Percentiles rank a stretch among this genome's conserved stretches.
These are phyloP conservation scores for Lineolata rhizophorae DNA, from an alignment of 495 filamentous ascomycete species.

Conservation along the genomic window DNA sequence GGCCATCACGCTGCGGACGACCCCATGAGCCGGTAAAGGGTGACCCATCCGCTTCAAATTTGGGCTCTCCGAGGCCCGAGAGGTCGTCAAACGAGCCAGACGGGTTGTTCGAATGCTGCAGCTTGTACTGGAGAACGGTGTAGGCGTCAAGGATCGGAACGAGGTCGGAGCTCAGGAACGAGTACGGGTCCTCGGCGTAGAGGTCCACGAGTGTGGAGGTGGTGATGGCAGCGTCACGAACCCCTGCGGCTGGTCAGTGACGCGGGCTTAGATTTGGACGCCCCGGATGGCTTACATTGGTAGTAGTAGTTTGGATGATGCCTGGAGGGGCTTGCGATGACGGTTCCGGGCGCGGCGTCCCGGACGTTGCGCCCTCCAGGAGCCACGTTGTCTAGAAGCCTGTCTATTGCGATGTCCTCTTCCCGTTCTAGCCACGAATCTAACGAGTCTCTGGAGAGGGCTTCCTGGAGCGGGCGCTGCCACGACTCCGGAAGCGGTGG, in stretches of 20 bases:
- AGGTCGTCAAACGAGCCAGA: slow-evolving; percentile 28
- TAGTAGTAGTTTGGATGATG: slow-evolving; percentile 15
- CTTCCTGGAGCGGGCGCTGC: neutral
- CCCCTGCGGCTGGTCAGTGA: slow-evolving; percentile 7
- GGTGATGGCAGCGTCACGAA: slow-evolving; percentile 16
- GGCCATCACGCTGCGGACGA: slow-evolving; percentile 39
- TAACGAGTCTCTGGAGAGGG: slow-evolving; percentile 6
- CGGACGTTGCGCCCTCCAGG: slow-evolving; percentile 11
- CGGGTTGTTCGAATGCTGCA: slow-evolving; percentile 22
- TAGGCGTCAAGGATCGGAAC: slow-evolving; percentile 10
- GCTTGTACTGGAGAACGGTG: slow-evolving; percentile 7
- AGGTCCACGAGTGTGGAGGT: slow-evolving; percentile 12
- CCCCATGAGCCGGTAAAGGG: slow-evolving; percentile 37
- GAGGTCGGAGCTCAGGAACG: slow-evolving; percentile 6
- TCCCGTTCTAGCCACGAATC: slow-evolving; percentile 13
- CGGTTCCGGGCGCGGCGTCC: slow-evolving; percentile 9
- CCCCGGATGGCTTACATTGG: too few relatives aligned
- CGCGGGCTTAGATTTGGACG: neutral
- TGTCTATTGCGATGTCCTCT: slow-evolving; percentile 11
- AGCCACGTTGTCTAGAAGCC: slow-evolving; percentile 13
- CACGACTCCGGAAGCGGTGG: neutral
- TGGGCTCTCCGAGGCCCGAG: slow-evolving; percentile 37
- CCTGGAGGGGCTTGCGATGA: slow-evolving; percentile 14
- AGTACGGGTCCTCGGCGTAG: slow-evolving; percentile 10
- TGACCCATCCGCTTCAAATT: slow-evolving; percentile 30